Evolutionary conservation across 2,329 filamentous ascomycete species (phyloP).

Genomic region (Microsporum canis): DNA sequence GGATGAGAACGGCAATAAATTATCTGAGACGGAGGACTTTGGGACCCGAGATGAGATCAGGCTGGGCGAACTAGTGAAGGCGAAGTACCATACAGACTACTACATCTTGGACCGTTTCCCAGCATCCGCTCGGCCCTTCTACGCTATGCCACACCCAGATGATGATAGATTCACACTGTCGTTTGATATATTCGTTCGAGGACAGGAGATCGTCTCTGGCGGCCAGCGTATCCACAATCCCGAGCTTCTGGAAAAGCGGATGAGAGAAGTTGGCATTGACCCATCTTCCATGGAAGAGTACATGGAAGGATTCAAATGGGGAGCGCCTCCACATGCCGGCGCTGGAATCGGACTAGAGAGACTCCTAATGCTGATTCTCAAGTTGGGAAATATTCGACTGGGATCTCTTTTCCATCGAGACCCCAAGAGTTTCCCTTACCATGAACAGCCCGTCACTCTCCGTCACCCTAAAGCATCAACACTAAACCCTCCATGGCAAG

Average conservation of each 20-base stretch:
- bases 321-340: slow-evolving; percentile 77
- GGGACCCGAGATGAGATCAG: slow-evolving; percentile 78
- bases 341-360: slow-evolving; percentile 85
- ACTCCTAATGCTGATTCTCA: slow-evolving; percentile 72
- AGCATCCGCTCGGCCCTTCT: slow-evolving; percentile 71
- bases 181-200: slow-evolving; percentile 88
- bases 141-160: slow-evolving; percentile 71
- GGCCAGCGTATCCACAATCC: slow-evolving; percentile 87
- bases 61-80: slow-evolving; percentile 70
- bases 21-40: slow-evolving; percentile 66
- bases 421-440: slow-evolving; percentile 70
- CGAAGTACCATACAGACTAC: slow-evolving; percentile 81
- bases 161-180: slow-evolving; percentile 68
- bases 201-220: slow-evolving; percentile 84
- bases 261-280: slow-evolving; percentile 63
- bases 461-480: slow-evolving; percentile 83
- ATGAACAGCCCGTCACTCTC: slow-evolving; percentile 51
- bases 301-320: slow-evolving; percentile 75
- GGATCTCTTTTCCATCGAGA: slow-evolving; percentile 81
- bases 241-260: slow-evolving; percentile 60
- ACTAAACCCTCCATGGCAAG: slow-evolving; percentile 54
- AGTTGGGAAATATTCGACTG: slow-evolving; percentile 79
- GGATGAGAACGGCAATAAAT: slow-evolving; percentile 62
- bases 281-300: slow-evolving; percentile 84
- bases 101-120: slow-evolving; percentile 94